Conservation (phyloP, 768 basidiomycete species). For the Lactarius psammicola region DNA sequence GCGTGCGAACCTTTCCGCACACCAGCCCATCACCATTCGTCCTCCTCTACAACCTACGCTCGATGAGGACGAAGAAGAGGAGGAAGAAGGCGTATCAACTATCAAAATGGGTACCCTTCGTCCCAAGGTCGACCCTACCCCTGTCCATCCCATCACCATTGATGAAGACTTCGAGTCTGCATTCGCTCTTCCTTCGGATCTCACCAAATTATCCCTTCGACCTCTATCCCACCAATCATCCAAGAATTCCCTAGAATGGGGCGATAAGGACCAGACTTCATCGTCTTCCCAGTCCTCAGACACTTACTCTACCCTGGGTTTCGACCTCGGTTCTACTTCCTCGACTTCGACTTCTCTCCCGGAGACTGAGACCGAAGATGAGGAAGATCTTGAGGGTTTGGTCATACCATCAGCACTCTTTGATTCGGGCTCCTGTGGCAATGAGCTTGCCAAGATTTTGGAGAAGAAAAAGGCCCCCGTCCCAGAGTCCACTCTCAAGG, state of each 20-base stretch:
- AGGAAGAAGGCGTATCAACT: conserved; percentile 80
- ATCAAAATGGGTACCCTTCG: conserved; percentile 66
- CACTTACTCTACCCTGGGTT: conserved; percentile 75
- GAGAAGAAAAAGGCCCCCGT: conserved; percentile 56
- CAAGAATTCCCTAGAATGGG: conserved; percentile 83
- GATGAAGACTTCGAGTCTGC: conserved; percentile 85
- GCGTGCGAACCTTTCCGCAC: conserved; percentile 36
- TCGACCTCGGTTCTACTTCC: conserved; percentile 67
- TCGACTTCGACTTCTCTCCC: conserved; percentile 70
- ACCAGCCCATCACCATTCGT: conserved; percentile 59
- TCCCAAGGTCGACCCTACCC: conserved; percentile 35
- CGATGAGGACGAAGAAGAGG: conserved; percentile 61
- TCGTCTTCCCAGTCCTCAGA: conserved; percentile 84
- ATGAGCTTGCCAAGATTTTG: conserved; percentile 49
- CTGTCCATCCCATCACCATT: conserved; percentile 14
- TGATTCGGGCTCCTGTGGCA: conserved; percentile 62
- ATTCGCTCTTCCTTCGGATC: conserved; percentile 75
- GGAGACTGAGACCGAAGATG: conserved; percentile 66
- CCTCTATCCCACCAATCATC: conserved; percentile 77
- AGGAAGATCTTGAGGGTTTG: conserved; percentile 70
- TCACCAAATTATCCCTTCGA: conserved; percentile 79
- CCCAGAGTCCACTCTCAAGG: conserved; percentile 51
- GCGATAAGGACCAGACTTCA: conserved; percentile 77
- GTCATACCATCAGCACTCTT: conserved; percentile 76
- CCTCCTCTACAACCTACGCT: conserved; percentile 55